Evolutionary conservation across 1,284 basidiomycete species (phyloP), one percentile per base, ranked within the genome.

Genomic region (Cryptococcus sp.): DNA sequence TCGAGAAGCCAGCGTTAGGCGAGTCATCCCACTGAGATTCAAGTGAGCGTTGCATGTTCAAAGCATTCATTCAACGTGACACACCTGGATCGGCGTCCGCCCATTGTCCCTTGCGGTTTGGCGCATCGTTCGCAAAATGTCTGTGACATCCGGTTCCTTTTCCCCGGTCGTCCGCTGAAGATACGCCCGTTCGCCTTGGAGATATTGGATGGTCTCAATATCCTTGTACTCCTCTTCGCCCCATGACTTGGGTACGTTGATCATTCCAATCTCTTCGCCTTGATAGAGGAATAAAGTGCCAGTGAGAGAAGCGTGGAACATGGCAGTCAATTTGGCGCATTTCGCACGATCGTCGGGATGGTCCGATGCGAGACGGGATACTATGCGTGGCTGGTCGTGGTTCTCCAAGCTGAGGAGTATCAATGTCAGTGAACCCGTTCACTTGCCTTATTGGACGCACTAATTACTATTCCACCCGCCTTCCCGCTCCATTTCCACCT

Each of bases 241-340:
- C 87, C 88, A 89, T 2, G 77, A 72, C 39, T 80, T 70, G 8
- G 88, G 87, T 41, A 88, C 84, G 61, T 90, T 89, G 75, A 81
- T 83, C 72, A 87, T 77, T 0, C 85, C 88, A 0, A 89, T 81
- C 67, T 89, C 87, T 74, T 89, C 80, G 3, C 89, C 88, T 74
- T 89, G 87, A 70, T 85, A 90, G 17, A 91, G 79, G 69, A 85
- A 90, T 63, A 86, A 77, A 10, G 88, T 88, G 3, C 88, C 89
- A 3, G 82, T 79, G 53, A 86, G 83, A 0, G 85, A 82, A 47
- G 83, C 79, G 66, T 88, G 82, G 55, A 88, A 77, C 46, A 88
- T 79, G 1, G 86, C 83, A 22, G 89, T 70, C 73, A 89, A 75
- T 73, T 89, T 89, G 20, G 84, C 86, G 2, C 84, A 85, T n/a